phyloP scores from a whole-genome alignment of 129 eudicot genomes.

The Flaveria robusta region DNA sequence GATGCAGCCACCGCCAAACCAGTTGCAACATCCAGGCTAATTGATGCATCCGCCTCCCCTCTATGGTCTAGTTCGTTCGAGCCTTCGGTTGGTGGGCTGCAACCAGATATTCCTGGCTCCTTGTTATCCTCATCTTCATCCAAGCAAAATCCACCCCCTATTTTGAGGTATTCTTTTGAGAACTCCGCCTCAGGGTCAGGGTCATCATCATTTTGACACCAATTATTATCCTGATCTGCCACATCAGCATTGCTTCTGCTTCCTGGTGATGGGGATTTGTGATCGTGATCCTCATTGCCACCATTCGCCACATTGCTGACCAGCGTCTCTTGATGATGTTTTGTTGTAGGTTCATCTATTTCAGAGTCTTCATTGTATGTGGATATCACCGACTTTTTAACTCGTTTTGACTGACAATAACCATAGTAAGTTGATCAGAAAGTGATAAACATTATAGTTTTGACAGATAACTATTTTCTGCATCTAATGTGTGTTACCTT shows the following conservation, averaged over 20 bases:
- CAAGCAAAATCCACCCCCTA: constrained; percentile 88
- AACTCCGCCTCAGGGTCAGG: constrained; percentile 19
- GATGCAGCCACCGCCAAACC: background rate
- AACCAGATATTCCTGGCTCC: constrained; percentile 30
- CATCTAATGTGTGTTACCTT: constrained; percentile 47
- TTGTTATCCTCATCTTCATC: constrained; percentile 56
- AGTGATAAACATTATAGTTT: constrained; percentile 2
- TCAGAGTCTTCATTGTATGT: constrained; percentile 38
- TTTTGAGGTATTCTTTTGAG: constrained; percentile 54
- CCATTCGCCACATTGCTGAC: constrained; percentile 13
- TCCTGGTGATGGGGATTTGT: constrained; percentile 25
- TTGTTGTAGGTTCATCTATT: constrained; percentile 24
- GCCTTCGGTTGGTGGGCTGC: constrained; percentile 26
- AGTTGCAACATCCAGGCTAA: constrained; percentile 19
- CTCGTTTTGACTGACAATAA: constrained; percentile 60
- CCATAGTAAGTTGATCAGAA: constrained; percentile 22
- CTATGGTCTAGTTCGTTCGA: constrained; percentile 24
- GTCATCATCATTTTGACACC: constrained; percentile 29
- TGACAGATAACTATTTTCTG: background rate
- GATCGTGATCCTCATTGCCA: constrained; percentile 9
- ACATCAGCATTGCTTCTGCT: constrained; percentile 32
- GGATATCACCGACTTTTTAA: constrained; percentile 57
- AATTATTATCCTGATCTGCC: constrained; percentile 28
- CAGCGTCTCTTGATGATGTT: constrained; percentile 17
- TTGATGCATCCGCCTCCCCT: constrained; percentile 27